A percentile compares a stretch with the other conserved stretches of the same genome.
These are phyloP conservation scores for Prunus padus DNA, from an alignment of 306 rosid genomes.

Conservation along the genomic window DNA sequence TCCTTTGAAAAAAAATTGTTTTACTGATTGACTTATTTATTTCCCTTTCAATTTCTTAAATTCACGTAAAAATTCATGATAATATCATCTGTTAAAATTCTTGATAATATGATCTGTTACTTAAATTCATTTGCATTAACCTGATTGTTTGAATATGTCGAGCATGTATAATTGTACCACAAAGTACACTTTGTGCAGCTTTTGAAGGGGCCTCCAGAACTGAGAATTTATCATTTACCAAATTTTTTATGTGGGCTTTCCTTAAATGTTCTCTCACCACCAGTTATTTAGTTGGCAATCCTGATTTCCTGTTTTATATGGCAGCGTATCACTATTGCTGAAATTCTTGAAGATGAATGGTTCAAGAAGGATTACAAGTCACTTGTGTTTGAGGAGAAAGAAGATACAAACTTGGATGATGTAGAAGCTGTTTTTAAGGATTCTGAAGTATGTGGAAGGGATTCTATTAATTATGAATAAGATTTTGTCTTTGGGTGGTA, in stretches of 20 bases:
- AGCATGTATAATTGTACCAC: neutral
- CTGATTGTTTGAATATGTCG: neutral
- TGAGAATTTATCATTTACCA: neutral
- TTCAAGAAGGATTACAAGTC: constrained; percentile 85
- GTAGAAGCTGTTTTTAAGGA: constrained; percentile 97
- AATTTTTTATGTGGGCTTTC: neutral
- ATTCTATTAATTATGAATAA: neutral
- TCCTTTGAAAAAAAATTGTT: too few species aligned
- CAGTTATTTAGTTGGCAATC: constrained; percentile 16
- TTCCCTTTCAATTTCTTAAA: too few species aligned
- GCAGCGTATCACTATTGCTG: constrained; percentile 81
- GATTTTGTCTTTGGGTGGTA: neutral
- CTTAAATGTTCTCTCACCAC: neutral
- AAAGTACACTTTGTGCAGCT: neutral
- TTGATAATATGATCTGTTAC: too few species aligned
- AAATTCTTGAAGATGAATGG: constrained; percentile 88
- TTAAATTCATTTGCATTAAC: neutral
- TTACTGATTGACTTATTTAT: too few species aligned
- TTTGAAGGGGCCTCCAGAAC: neutral
- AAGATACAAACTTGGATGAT: constrained; percentile 79
- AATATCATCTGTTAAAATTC: too few species aligned
- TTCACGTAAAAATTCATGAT: too few species aligned
- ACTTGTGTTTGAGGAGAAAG: constrained; percentile 78
- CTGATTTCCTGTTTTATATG: constrained; percentile 31
- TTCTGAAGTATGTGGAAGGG: constrained; percentile 67